Conservation (phyloP, 192 early-diverging fungal genomes). For the Coemansia sp. region DNA sequence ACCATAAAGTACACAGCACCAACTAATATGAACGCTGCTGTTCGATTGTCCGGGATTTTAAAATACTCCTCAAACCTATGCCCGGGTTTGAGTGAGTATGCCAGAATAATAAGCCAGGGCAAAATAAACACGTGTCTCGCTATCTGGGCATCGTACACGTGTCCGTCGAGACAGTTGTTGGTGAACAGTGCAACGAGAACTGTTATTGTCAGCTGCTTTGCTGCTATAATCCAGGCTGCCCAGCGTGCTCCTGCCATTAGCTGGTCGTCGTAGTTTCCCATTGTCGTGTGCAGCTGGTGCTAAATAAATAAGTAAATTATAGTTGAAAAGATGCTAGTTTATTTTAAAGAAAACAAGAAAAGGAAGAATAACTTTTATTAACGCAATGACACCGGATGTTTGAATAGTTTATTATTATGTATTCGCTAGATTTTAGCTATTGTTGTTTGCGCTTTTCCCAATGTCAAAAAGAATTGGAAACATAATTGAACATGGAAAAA, state of each 20-base stretch:
- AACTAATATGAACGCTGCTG: neutral
- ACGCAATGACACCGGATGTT: neutral
- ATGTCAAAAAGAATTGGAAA: too few species aligned
- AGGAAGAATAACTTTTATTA: neutral
- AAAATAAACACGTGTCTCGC: neutral
- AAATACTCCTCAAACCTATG: conserved; percentile 2
- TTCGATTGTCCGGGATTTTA: conserved; percentile 4
- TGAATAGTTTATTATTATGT: too few species aligned
- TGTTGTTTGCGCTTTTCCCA: too few species aligned
- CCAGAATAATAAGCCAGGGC: neutral
- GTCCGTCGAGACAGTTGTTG: neutral
- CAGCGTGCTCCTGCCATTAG: neutral
- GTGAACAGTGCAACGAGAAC: neutral
- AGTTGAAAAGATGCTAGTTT: neutral
- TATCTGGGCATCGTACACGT: neutral
- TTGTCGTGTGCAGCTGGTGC: neutral
- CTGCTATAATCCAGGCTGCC: neutral
- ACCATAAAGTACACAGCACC: neutral
- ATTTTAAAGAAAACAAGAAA: neutral
- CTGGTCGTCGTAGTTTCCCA: neutral
- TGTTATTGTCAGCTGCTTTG: neutral
- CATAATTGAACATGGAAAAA: too few species aligned
- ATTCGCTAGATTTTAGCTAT: too few species aligned
- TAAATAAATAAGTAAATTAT: neutral
- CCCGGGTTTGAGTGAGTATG: neutral